phyloP scores from a whole-genome alignment of 768 basidiomycete species.

The Boletellus emodensis region DNA sequence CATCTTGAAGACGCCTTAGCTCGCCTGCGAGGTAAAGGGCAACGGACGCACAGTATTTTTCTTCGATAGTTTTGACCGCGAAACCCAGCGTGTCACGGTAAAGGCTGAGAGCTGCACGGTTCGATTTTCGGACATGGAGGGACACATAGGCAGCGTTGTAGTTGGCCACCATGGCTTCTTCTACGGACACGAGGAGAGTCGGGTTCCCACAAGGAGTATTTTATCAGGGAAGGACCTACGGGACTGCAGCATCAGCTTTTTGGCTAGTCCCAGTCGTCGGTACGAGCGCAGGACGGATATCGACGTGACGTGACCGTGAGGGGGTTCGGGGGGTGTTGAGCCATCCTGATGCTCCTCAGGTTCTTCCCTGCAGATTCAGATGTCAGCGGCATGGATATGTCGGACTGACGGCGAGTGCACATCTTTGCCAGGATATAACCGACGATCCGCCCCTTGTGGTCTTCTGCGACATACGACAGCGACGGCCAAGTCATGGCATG shows the following conservation, averaged over 20 bases:
- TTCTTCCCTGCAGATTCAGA: constrained; percentile 53
- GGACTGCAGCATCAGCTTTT: constrained; percentile 89
- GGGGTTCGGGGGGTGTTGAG: constrained; percentile 46
- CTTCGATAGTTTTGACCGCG: constrained; percentile 78
- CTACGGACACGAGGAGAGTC: constrained; percentile 36
- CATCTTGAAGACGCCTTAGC: constrained; percentile 50
- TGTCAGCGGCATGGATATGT: constrained; percentile 24
- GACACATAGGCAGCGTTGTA: constrained; percentile 84
- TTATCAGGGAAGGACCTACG: constrained; percentile 51
- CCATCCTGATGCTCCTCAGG: constrained; percentile 40
- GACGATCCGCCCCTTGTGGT: constrained; percentile 82
- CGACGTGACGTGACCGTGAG: constrained; percentile 92
- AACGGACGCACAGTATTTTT: constrained; percentile 79
- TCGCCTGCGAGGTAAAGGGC: neutral
- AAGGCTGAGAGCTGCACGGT: constrained; percentile 82
- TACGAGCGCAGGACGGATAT: constrained; percentile 92
- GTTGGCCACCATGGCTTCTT: constrained; percentile 87
- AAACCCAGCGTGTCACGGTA: constrained; percentile 92
- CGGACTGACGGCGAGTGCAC: constrained; percentile 41
- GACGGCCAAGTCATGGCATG: constrained; percentile 91
- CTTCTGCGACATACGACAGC: constrained; percentile 90
- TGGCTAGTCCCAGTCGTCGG: constrained; percentile 86
- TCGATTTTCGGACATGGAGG: constrained; percentile 92
- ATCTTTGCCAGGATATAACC: constrained; percentile 97
- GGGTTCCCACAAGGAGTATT: neutral